Percentiles rank a stretch among this genome's conserved stretches.
phyloP scores from a whole-genome alignment of 768 basidiomycete genomes.

The Naematelia encephala region DNA sequence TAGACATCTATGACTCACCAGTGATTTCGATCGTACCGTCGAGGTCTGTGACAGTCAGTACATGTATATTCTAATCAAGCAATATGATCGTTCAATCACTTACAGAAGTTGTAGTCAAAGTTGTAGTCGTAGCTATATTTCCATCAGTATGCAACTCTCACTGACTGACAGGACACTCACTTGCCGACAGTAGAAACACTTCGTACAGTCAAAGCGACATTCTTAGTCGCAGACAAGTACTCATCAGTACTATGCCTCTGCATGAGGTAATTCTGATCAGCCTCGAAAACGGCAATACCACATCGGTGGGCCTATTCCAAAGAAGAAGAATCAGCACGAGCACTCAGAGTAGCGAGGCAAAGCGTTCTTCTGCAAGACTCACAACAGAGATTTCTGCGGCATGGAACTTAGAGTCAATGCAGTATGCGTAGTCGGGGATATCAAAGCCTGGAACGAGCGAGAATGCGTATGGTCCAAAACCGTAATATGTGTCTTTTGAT shows the following conservation, averaged over 20 bases:
- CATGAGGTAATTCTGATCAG: conserved; percentile 36
- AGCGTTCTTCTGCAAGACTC: no score
- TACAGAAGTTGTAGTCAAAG: conserved; percentile 11
- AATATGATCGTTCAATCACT: not conserved
- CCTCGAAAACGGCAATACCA: conserved; percentile 43
- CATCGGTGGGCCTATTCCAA: conserved; percentile 34
- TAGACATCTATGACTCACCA: no score
- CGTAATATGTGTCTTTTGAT: conserved; percentile 11
- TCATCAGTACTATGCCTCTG: conserved; percentile 33
- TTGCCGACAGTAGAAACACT: conserved; percentile 43
- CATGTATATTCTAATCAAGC: no score
- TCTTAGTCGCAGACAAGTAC: conserved; percentile 35
- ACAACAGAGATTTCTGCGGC: conserved; percentile 37
- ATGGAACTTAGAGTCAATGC: conserved; percentile 43
- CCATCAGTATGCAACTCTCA: not conserved
- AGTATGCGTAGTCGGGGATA: conserved; percentile 42
- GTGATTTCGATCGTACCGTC: conserved; percentile 68
- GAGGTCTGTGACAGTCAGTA: conserved; percentile 55
- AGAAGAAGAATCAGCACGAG: conserved; percentile 1
- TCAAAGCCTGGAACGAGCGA: conserved; percentile 45
- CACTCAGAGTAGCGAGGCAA: no score
- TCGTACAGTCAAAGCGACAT: conserved; percentile 25
- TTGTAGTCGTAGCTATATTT: conserved; percentile 55
- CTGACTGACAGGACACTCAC: conserved; percentile 14
- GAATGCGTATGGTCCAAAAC: conserved; percentile 45